Percentiles rank a stretch among this genome's conserved stretches.
Evolutionary conservation across 2,329 filamentous ascomycete species (phyloP).

Genomic region (Penicillium sp.): DNA sequence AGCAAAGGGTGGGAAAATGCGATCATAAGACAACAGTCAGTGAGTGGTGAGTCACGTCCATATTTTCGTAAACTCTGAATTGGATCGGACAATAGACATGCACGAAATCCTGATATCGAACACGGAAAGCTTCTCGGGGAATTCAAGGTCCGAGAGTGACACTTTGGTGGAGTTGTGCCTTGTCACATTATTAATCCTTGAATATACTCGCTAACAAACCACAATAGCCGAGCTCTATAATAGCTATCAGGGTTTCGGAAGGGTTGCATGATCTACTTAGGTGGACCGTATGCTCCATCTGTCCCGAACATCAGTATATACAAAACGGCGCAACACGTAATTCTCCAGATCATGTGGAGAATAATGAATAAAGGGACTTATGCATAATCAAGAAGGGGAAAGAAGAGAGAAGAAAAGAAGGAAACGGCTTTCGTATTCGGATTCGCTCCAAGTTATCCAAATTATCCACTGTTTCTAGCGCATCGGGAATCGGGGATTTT

Average conservation of each 20-base stretch:
- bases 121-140: neutral
- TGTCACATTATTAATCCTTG: neutral
- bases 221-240: neutral
- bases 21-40: neutral
- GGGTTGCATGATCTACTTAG: too few relatives aligned
- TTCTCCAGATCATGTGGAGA: too few relatives aligned
- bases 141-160: neutral
- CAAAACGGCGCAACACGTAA: too few relatives aligned
- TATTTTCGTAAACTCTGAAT: neutral
- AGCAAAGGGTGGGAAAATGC: neutral
- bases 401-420: neutral
- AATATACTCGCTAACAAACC: neutral
- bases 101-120: neutral
- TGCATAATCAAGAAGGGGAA: neutral
- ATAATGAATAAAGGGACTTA: neutral
- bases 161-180: neutral
- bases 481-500: neutral
- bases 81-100: neutral
- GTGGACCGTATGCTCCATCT: too few relatives aligned
- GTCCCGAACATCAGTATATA: too few relatives aligned
- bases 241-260: too few relatives aligned
- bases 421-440: neutral
- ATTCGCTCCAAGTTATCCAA: conserved; percentile 1
- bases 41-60: neutral
- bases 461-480: neutral